phyloP scores from a whole-genome alignment of 1,139 yeast genomes.

The Yamadazyma friedrichii region DNA sequence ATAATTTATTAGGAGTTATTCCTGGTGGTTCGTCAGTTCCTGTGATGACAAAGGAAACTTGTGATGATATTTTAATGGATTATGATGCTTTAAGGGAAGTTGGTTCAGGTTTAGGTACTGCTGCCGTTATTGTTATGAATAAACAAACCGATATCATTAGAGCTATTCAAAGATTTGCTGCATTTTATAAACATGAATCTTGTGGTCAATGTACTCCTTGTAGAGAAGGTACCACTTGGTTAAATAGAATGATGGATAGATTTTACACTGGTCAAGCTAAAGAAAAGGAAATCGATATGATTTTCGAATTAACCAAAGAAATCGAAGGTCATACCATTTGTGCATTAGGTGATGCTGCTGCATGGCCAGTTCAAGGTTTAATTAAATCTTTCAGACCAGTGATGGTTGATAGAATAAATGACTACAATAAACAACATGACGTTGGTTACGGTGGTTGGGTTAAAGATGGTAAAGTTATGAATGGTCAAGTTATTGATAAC shows the following conservation, averaged over 20 bases:
- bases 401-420: conserved; percentile 68
- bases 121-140: conserved; percentile 89
- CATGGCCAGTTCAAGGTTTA: conserved; percentile 90
- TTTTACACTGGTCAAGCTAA: conserved; percentile 75
- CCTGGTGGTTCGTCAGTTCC: conserved; percentile 93
- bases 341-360: conserved; percentile 90
- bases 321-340: conserved; percentile 90
- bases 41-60: conserved; percentile 62
- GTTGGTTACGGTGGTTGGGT: conserved; percentile 80
- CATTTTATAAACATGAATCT: conserved; percentile 85
- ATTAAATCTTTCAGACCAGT: conserved; percentile 80
- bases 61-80: conserved; percentile 77
- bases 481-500: conserved; percentile 66
- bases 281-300: conserved; percentile 77
- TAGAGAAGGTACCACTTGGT: conserved; percentile 91
- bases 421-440: conserved; percentile 38
- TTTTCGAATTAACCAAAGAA: conserved; percentile 77
- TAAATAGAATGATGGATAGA: conserved; percentile 80
- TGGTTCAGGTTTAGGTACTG: conserved; percentile 87
- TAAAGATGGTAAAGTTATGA: conserved; percentile 55
- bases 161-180: conserved; percentile 80
- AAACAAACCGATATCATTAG: conserved; percentile 79
- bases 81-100: conserved; percentile 81
- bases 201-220: conserved; percentile 96
- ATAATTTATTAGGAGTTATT: conserved; percentile 76